Evolutionary conservation across 2,329 filamentous ascomycete species (phyloP).

Genomic region (Furcasterigmium furcatum): DNA sequence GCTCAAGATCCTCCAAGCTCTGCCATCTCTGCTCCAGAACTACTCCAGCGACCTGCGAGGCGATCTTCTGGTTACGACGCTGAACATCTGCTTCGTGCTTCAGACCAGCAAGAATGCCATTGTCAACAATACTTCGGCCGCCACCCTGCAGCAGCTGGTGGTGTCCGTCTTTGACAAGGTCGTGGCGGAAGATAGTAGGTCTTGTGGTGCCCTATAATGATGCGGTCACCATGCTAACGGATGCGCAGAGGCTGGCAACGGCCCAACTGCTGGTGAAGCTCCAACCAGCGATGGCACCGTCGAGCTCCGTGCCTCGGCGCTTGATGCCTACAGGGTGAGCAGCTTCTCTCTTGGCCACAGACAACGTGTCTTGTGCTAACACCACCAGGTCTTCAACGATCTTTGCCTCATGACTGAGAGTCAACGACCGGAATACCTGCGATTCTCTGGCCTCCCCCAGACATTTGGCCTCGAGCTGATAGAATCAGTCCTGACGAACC

Average conservation of each 20-base stretch:
- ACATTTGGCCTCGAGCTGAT: slow-evolving; percentile 89
- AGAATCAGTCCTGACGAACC: slow-evolving; percentile 83
- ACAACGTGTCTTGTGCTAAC: slow-evolving; percentile 6
- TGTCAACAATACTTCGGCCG: slow-evolving; percentile 92
- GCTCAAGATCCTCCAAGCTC: slow-evolving; percentile 88
- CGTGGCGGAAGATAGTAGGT: slow-evolving; percentile 72
- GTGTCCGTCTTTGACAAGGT: slow-evolving; percentile 94
- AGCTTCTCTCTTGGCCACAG: no score
- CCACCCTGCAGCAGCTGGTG: slow-evolving; percentile 92
- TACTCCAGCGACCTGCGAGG: slow-evolving; percentile 80
- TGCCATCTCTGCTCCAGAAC: slow-evolving; percentile 87
- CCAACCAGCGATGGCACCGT: slow-evolving; percentile 62
- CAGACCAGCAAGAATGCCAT: slow-evolving; percentile 91
- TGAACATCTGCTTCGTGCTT: slow-evolving; percentile 89
- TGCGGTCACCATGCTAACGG: slow-evolving; percentile 15
- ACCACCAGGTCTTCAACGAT: slow-evolving; percentile 73
- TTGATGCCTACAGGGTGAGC: slow-evolving; percentile 76
- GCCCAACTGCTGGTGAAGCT: slow-evolving; percentile 62
- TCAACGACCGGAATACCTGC: slow-evolving; percentile 77
- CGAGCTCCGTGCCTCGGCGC: slow-evolving; percentile 69
- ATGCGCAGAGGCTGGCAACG: slow-evolving; percentile 38
- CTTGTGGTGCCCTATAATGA: neutral
- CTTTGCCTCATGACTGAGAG: slow-evolving; percentile 85
- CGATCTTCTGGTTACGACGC: slow-evolving; percentile 73
- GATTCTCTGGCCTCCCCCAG: slow-evolving; percentile 72